Percentiles rank a stretch among this genome's conserved stretches.
phyloP scores from a whole-genome alignment of 805 yeast genomes.

The Suhomyces vadensis region DNA sequence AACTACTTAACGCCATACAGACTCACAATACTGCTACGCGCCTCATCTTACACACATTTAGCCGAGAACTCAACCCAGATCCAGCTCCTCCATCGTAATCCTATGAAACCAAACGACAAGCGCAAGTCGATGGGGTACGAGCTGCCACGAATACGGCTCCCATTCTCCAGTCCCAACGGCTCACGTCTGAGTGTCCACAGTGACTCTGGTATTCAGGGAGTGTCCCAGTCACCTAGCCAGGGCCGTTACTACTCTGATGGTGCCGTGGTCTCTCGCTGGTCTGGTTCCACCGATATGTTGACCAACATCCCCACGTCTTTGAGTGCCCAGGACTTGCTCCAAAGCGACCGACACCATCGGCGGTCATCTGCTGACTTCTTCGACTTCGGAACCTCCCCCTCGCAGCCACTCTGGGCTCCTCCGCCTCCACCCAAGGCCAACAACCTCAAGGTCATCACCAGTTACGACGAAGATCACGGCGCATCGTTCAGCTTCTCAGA shows the following conservation, averaged over 20 bases:
- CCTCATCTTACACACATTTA: too few relatives aligned
- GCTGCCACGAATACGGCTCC: constrained; percentile 18
- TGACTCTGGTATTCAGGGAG: constrained; percentile 4
- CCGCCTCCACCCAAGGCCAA: not conserved
- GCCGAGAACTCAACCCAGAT: too few relatives aligned
- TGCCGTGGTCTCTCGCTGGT: constrained; percentile 15
- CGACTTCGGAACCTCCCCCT: constrained; percentile 2
- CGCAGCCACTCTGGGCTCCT: too few relatives aligned
- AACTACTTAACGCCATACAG: not conserved
- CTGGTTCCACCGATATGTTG: constrained; percentile 5
- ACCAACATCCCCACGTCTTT: constrained; percentile 5
- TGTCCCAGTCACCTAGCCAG: constrained; percentile 1
- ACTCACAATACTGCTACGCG: too few relatives aligned
- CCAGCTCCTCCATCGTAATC: too few relatives aligned
- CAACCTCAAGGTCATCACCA: not conserved
- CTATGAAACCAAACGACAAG: too few relatives aligned
- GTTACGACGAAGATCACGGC: not conserved
- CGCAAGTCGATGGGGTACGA: constrained; percentile 25
- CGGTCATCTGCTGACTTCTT: constrained; percentile 1
- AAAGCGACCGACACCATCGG: constrained; percentile 3
- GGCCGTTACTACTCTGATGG: constrained; percentile 22
- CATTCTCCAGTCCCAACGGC: constrained; percentile 7
- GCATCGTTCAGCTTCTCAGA: constrained; percentile 25
- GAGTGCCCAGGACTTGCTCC: constrained; percentile 9
- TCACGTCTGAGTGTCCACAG: constrained; percentile 15